Conservation (phyloP, 805 yeast genomes). For the Yamadazyma takamatsuzukensis region DNA sequence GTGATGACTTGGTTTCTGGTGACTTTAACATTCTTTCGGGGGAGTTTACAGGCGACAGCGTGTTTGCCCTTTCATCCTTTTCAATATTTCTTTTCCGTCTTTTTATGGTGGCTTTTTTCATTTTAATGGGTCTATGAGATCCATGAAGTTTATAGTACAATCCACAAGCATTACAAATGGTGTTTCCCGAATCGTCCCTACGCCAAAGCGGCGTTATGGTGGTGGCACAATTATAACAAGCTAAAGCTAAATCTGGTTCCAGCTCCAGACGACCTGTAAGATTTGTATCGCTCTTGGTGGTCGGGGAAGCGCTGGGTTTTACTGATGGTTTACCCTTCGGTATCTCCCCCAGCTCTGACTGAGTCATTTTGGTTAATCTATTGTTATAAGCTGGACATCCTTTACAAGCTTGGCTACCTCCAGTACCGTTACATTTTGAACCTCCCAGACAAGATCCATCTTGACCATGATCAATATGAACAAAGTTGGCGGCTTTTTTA, state of each 20-base stretch:
- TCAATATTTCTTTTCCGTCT: slow-evolving; percentile 55
- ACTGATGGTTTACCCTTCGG: neutral
- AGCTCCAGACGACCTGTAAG: too few relatives aligned
- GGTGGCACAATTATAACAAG: slow-evolving; percentile 80
- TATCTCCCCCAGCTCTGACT: slow-evolving; percentile 1
- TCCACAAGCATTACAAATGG: slow-evolving; percentile 88
- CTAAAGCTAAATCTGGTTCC: slow-evolving; percentile 57
- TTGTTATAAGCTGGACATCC: slow-evolving; percentile 85
- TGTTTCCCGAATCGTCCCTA: slow-evolving; percentile 74
- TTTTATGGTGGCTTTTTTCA: slow-evolving; percentile 71
- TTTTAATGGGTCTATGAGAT: slow-evolving; percentile 67
- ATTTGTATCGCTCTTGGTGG: neutral
- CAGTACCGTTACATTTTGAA: slow-evolving; percentile 84
- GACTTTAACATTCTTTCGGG: neutral
- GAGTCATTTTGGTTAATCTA: slow-evolving; percentile 39
- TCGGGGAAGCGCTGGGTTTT: too few relatives aligned
- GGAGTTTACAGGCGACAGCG: neutral
- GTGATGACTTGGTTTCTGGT: neutral
- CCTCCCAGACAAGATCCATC: slow-evolving; percentile 69
- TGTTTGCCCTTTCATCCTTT: slow-evolving; percentile 5
- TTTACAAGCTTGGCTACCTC: slow-evolving; percentile 74
- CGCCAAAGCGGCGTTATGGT: slow-evolving; percentile 88
- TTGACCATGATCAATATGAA: slow-evolving; percentile 36
- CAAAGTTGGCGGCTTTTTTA: slow-evolving; percentile 53
- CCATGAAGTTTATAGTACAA: slow-evolving; percentile 75